Percentiles rank a stretch among this genome's conserved stretches.
These are phyloP conservation scores for Suhomyces emberorum DNA, from an alignment of 805 yeast species.

Conservation along the genomic window DNA sequence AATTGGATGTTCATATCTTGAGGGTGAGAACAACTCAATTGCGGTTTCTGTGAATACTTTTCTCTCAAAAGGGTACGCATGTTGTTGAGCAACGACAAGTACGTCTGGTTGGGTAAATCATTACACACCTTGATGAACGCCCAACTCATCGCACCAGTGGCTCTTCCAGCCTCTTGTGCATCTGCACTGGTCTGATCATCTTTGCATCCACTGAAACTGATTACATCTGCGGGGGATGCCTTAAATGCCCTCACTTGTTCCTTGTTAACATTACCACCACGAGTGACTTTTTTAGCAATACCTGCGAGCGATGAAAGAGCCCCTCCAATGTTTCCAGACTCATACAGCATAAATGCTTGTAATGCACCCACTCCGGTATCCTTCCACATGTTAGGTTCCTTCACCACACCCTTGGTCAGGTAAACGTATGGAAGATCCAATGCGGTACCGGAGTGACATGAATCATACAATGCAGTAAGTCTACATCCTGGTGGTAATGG, in stretches of 20 bases:
- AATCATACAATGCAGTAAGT: conserved; percentile 37
- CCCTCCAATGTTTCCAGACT: conserved; percentile 36
- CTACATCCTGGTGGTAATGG: conserved; percentile 36
- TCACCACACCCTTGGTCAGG: conserved; percentile 38
- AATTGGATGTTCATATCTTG: conserved; percentile 37
- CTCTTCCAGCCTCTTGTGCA: conserved; percentile 32
- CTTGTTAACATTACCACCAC: conserved; percentile 15
- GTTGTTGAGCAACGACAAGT: conserved; percentile 33
- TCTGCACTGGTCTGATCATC: conserved; percentile 42
- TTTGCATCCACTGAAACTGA: conserved; percentile 36
- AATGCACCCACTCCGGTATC: conserved; percentile 37
- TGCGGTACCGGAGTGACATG: conserved; percentile 41
- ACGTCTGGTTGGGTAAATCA: conserved; percentile 30
- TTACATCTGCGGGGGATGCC: conserved; percentile 38
- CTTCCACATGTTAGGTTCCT: conserved; percentile 36
- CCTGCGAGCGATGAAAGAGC: conserved; percentile 35
- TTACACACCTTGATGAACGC: conserved; percentile 29
- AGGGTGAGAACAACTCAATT: conserved; percentile 38
- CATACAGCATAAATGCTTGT: conserved; percentile 29
- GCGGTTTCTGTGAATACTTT: conserved; percentile 40
- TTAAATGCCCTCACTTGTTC: conserved; percentile 27
- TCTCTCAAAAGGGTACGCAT: conserved; percentile 31
- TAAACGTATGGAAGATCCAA: conserved; percentile 39
- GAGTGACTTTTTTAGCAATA: conserved; percentile 30
- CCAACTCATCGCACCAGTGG: conserved; percentile 42